Conservation (phyloP, 2,329 filamentous ascomycete genomes). For the Neoscytalidium dimidiatum region DNA sequence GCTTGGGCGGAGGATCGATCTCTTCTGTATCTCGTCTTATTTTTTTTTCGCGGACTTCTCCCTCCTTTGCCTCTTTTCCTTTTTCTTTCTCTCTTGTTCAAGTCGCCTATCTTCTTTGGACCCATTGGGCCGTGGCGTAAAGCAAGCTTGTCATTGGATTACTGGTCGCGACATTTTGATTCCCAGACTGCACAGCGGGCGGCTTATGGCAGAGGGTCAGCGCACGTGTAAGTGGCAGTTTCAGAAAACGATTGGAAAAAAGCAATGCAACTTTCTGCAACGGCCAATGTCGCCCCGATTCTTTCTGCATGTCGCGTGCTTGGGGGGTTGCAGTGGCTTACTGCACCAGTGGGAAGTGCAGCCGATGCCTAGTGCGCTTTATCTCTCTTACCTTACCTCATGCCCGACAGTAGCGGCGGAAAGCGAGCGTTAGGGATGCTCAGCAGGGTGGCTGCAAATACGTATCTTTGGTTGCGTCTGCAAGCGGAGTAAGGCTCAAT, state of each 20-base stretch:
- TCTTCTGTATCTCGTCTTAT: slow-evolving; percentile 11
- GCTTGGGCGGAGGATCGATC: slow-evolving; percentile 11
- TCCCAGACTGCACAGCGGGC: not conserved
- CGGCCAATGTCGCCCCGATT: not conserved
- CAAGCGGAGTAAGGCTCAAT: not conserved
- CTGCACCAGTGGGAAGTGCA: not conserved
- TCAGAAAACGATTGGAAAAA: slow-evolving; percentile 11
- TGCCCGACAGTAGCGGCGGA: not conserved
- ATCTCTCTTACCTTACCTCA: not conserved
- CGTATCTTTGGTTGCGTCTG: not conserved
- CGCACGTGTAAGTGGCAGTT: not conserved
- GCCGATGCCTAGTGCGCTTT: not conserved
- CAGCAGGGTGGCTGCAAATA: not conserved
- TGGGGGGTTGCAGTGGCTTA: not conserved
- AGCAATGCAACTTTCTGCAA: not conserved
- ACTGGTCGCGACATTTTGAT: not conserved
- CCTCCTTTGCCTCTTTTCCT: slow-evolving; percentile 4
- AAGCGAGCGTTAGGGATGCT: not conserved
- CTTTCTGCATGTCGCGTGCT: not conserved
- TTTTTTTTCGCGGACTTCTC: not conserved
- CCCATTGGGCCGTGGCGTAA: not conserved
- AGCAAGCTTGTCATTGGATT: not conserved
- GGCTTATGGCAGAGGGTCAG: not conserved
- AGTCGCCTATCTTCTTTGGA: not conserved
- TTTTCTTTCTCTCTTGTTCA: not conserved